Evolutionary conservation across 2,329 filamentous ascomycete genomes (phyloP).

Genomic region (Cryoendolithus antarcticus): DNA sequence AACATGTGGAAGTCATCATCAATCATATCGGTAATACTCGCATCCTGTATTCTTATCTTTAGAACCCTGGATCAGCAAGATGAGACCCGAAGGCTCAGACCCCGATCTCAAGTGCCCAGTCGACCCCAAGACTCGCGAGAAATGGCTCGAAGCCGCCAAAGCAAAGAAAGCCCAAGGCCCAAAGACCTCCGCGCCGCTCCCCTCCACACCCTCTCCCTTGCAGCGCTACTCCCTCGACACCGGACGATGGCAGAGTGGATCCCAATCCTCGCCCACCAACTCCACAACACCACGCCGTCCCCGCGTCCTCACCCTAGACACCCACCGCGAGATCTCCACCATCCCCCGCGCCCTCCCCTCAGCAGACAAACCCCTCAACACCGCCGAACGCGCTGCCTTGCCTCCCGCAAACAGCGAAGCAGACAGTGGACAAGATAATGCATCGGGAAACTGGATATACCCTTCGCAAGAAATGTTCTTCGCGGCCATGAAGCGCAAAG

Average conservation of each 20-base stretch:
- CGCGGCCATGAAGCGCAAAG: slow-evolving; percentile 88
- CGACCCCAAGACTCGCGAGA: slow-evolving; percentile 76
- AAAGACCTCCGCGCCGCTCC: slow-evolving; percentile 14
- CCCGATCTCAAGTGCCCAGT: slow-evolving; percentile 55
- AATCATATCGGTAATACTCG: no score
- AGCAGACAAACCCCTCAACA: slow-evolving; percentile 26
- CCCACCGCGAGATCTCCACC: slow-evolving; percentile 61
- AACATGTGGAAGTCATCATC: no score
- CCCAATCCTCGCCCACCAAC: slow-evolving; percentile 16
- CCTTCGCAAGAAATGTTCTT: slow-evolving; percentile 97
- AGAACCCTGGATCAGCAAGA: slow-evolving; percentile 4
- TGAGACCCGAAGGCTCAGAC: slow-evolving; percentile 23
- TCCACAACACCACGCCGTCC: slow-evolving; percentile 12
- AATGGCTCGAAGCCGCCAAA: slow-evolving; percentile 66
- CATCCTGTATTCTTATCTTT: no score
- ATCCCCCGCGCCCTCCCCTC: slow-evolving; percentile 45
- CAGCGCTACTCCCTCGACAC: slow-evolving; percentile 21
- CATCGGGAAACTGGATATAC: slow-evolving; percentile 88
- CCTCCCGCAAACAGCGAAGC: slow-evolving; percentile 60
- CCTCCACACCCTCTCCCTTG: slow-evolving; percentile 7
- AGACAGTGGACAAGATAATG: slow-evolving; percentile 58
- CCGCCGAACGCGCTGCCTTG: slow-evolving; percentile 19
- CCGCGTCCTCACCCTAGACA: slow-evolving; percentile 37
- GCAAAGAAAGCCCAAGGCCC: slow-evolving; percentile 21
- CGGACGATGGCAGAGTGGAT: slow-evolving; percentile 18